phyloP scores from a whole-genome alignment of 2,329 filamentous ascomycete species.

The Clonostachys chloroleuca region DNA sequence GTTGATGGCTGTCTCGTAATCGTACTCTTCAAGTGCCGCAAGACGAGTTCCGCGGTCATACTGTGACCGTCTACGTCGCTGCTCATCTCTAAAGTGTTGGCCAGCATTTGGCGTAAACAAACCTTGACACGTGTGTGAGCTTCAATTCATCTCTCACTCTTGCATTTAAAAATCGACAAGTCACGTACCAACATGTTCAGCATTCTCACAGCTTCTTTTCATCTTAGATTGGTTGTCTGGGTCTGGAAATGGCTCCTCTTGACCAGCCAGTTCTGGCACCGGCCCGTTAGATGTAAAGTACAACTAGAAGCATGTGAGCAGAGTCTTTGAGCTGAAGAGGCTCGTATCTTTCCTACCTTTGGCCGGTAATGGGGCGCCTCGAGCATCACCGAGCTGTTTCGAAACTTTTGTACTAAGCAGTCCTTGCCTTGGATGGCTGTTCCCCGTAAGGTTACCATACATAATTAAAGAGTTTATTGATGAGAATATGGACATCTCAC shows the following conservation, averaged over 20 bases:
- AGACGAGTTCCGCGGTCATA: constrained; percentile 78
- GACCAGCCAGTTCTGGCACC: constrained; percentile 51
- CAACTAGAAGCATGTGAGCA: constrained; percentile 26
- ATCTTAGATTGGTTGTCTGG: constrained; percentile 86
- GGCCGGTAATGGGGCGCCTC: constrained; percentile 79
- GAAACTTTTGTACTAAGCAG: constrained; percentile 88
- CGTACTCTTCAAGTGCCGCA: constrained; percentile 61
- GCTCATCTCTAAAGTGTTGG: constrained; percentile 69
- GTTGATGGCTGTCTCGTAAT: constrained; percentile 40
- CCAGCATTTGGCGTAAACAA: constrained; percentile 78
- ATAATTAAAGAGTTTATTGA: not conserved
- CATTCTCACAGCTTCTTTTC: constrained; percentile 82
- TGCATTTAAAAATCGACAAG: not conserved
- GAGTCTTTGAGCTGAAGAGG: not conserved
- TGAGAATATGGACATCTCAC: constrained; percentile 18
- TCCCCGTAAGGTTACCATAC: constrained; percentile 7
- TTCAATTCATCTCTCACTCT: not conserved
- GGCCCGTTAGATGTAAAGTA: constrained; percentile 47
- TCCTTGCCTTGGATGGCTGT: constrained; percentile 87
- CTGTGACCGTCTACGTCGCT: constrained; percentile 71
- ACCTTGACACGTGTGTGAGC: constrained; percentile 34
- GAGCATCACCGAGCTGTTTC: constrained; percentile 94
- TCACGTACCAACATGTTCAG: constrained; percentile 71
- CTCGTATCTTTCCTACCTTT: constrained; percentile 50
- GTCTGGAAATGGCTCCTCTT: constrained; percentile 70